Percentiles rank a stretch among this genome's conserved stretches.
These are phyloP conservation scores for Malassezia brasiliensis DNA, from an alignment of 1,284 basidiomycete genomes.

Conservation along the genomic window DNA sequence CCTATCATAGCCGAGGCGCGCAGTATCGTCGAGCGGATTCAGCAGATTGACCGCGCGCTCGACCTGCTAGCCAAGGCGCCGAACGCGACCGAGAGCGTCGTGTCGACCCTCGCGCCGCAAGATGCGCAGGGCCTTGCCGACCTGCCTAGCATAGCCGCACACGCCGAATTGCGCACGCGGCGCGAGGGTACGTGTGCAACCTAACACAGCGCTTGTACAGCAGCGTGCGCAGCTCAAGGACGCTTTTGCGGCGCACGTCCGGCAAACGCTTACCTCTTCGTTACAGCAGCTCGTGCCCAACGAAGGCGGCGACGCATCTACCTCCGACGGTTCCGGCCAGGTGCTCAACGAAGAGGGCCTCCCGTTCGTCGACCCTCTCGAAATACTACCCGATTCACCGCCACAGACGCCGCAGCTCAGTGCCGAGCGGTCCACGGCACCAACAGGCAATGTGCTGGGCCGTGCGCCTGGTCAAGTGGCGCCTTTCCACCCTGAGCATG, in stretches of 20 bases:
- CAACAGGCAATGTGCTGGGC: slow-evolving; percentile 7
- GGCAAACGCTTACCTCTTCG: not conserved
- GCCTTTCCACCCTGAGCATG: slow-evolving; percentile 4
- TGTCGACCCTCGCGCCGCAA: not conserved
- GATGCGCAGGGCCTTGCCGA: not conserved
- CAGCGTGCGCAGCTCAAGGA: not conserved
- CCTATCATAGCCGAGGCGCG: not conserved
- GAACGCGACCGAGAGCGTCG: not conserved
- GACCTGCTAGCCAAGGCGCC: not conserved
- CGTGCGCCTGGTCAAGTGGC: slow-evolving; percentile 12
- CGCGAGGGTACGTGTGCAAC: not conserved
- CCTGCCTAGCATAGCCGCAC: not conserved
- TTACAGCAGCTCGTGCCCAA: not conserved
- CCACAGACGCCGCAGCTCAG: slow-evolving; percentile 1
- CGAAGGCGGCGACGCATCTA: not conserved
- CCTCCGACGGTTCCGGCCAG: slow-evolving; percentile 11
- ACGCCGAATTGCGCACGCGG: not conserved
- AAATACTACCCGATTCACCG: slow-evolving; percentile 23
- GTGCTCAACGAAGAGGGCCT: slow-evolving; percentile 45
- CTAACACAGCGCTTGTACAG: not conserved
- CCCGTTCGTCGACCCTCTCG: slow-evolving; percentile 42
- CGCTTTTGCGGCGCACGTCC: slow-evolving; percentile 10
- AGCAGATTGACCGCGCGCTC: not conserved
- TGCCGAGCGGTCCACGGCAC: not conserved
- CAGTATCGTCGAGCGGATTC: not conserved